Evolutionary conservation across 345 rosid genomes (phyloP), one percentile per base, ranked within the genome.

Genomic region (Erodium maritimum): DNA sequence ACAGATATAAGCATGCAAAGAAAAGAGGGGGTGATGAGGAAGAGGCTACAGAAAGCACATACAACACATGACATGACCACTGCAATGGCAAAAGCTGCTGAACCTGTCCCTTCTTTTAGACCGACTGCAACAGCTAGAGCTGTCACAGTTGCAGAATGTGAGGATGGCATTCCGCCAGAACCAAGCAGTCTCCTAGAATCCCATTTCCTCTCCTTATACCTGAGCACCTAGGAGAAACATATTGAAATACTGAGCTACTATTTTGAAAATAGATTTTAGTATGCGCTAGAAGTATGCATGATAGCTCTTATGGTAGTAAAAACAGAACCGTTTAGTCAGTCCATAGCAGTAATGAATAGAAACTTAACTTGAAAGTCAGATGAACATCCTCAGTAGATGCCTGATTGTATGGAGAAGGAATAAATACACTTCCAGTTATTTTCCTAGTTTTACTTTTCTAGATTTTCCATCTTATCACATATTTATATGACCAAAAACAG

Each of bases 161-260:
- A 91, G 0, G 98, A 91, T 16, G 98, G 96, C 98, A 91, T 91
- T 61, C 96, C 98, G 68, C 98, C 98, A 19, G 98, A 91, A 61
- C 65, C 87, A 42, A 91, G 69, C 80, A 91, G 71, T 67, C 79
- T 73, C 75, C 80, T 91, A 52, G 98, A 79, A 74, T 91, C 98
- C 98, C 98, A 91, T 68, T 81, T 79, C 85, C 69, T 88, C 65
- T 91, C 98, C 82, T 84, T 88, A 74, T 57, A 91, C 98, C 96
- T 91, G 88, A 82, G 77, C 76, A 77, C 79, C 87, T 73, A 85
- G 71, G 72, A 79, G 61, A 64, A 70, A 72, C 64, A 62, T 57
- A 65, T 55, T 24, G 34, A 67, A 69, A 55, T 18, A 57, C 75
- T 76, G 65, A 75, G 79, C 65, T 64, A 61, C 52, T 42, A 53